Percentiles rank a stretch among this genome's conserved stretches.
Evolutionary conservation across 805 yeast species (phyloP).

Genomic region (Nakazawaea pomicola): DNA sequence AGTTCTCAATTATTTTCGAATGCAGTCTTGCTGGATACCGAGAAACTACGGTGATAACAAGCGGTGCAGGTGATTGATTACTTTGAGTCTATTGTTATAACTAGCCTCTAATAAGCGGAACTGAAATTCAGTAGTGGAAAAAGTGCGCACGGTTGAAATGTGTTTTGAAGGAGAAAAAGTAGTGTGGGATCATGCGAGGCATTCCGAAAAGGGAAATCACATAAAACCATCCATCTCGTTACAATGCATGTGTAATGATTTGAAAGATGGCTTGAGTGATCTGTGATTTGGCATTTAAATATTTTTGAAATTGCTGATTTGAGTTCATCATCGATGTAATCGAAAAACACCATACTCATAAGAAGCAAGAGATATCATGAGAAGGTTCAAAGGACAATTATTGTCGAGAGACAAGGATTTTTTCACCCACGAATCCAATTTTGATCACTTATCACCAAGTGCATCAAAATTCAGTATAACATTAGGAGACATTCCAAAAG

Average conservation of each 20-base stretch:
- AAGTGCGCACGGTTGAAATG: no score
- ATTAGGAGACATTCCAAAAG: conserved; percentile 10
- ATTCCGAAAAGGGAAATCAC: conserved; percentile 5
- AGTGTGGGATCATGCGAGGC: not conserved
- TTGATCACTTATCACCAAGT: conserved; percentile 4
- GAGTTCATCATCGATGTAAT: not conserved
- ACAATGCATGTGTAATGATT: not conserved
- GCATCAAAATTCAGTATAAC: not conserved
- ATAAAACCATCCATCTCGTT: conserved; percentile 11
- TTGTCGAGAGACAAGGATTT: conserved; percentile 20
- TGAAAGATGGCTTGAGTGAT: conserved; percentile 3
- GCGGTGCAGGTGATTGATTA: no score
- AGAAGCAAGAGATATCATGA: conserved; percentile 15
- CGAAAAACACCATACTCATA: no score
- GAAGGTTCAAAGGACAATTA: conserved; percentile 22
- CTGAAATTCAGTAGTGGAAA: no score
- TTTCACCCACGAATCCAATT: not conserved
- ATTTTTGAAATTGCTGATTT: no score
- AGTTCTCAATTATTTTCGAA: no score
- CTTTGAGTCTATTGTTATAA: no score
- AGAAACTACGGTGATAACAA: no score
- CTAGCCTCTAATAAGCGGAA: no score
- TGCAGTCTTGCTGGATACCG: no score
- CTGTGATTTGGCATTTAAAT: no score
- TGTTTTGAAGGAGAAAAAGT: not conserved